phyloP scores from a whole-genome alignment of 2,329 filamentous ascomycete genomes.

The Juglanconis sp. region DNA sequence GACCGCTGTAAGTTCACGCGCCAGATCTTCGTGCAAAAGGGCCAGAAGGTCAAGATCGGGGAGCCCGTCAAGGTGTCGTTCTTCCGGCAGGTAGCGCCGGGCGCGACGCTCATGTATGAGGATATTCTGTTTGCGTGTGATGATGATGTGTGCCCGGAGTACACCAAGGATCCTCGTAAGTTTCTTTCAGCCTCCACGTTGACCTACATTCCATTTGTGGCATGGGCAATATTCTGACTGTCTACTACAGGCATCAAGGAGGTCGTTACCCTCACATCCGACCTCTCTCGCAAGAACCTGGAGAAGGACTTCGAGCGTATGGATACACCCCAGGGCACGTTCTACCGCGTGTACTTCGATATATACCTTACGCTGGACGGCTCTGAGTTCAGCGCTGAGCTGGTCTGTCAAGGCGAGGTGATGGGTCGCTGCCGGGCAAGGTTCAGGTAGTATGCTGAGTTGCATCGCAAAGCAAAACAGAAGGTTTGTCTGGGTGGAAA shows the following conservation, averaged over 20 bases:
- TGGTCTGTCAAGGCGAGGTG: slow-evolving; percentile 98
- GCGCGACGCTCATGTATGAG: slow-evolving; percentile 98
- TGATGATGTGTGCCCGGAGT: slow-evolving; percentile 96
- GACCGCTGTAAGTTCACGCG: slow-evolving; percentile 98
- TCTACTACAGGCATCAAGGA: slow-evolving; percentile 85
- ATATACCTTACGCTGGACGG: slow-evolving; percentile 93
- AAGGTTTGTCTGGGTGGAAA: not conserved
- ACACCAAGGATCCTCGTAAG: slow-evolving; percentile 98
- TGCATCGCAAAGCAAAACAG: slow-evolving; percentile 18
- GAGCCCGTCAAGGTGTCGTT: slow-evolving; percentile 99
- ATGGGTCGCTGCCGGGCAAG: slow-evolving; percentile 95
- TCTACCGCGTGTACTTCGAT: slow-evolving; percentile 79
- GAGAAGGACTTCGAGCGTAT: slow-evolving; percentile 99
- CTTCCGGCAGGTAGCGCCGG: slow-evolving; percentile 95
- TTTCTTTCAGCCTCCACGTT: slow-evolving; percentile 27
- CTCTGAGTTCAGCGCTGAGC: slow-evolving; percentile 94
- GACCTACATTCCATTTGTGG: too few relatives aligned
- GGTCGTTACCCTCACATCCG: slow-evolving; percentile 94
- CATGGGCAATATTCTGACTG: slow-evolving; percentile 15
- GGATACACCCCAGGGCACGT: slow-evolving; percentile 96
- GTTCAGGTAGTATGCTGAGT: slow-evolving; percentile 56
- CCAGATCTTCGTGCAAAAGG: slow-evolving; percentile 98
- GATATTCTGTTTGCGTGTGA: slow-evolving; percentile 97
- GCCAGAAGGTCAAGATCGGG: slow-evolving; percentile 97
- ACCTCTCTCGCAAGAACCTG: slow-evolving; percentile 94